Percentiles rank a stretch among this genome's conserved stretches.
Evolutionary conservation across 352 stramenopile genomes (phyloP).

Genomic region (Globisporangium emineosum): DNA sequence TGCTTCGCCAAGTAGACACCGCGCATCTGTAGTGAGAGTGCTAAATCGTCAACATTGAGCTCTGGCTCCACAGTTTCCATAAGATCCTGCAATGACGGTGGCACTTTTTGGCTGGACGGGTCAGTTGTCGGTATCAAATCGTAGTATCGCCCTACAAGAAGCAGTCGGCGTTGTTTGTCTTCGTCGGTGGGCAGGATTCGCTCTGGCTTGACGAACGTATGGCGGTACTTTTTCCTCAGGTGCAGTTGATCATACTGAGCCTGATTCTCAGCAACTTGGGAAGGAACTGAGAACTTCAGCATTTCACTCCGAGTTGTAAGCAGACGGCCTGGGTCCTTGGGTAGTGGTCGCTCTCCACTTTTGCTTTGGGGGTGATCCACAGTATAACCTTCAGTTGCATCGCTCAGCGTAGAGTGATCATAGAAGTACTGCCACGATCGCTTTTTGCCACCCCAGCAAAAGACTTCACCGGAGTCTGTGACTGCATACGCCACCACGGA

Average conservation of each 20-base stretch:
- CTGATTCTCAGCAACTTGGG: conserved; percentile 37
- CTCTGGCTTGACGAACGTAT: conserved; percentile 46
- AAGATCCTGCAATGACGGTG: conserved; percentile 30
- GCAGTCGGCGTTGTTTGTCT: conserved; percentile 35
- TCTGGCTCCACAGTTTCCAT: conserved; percentile 64
- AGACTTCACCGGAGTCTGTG: conserved; percentile 65
- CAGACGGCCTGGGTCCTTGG: conserved; percentile 13
- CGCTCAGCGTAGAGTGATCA: conserved; percentile 30
- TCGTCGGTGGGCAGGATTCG: conserved; percentile 35
- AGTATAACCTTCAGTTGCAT: not conserved
- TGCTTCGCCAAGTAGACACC: conserved; percentile 58
- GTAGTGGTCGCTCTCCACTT: not conserved
- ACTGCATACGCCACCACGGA: conserved; percentile 54
- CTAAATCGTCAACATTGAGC: conserved; percentile 62
- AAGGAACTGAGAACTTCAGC: conserved; percentile 50
- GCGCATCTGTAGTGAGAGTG: conserved; percentile 55
- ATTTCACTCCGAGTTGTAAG: conserved; percentile 63
- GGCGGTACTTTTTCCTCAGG: conserved; percentile 46
- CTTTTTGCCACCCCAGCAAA: conserved; percentile 76
- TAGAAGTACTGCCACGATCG: conserved; percentile 75
- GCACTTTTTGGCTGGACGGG: conserved; percentile 15
- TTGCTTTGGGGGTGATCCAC: conserved; percentile 1
- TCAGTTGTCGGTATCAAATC: conserved; percentile 30
- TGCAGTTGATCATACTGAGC: conserved; percentile 28
- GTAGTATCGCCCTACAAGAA: conserved; percentile 55